Evolutionary conservation across 306 rosid genomes (phyloP).

Genomic region (Dryas alaskensis): DNA sequence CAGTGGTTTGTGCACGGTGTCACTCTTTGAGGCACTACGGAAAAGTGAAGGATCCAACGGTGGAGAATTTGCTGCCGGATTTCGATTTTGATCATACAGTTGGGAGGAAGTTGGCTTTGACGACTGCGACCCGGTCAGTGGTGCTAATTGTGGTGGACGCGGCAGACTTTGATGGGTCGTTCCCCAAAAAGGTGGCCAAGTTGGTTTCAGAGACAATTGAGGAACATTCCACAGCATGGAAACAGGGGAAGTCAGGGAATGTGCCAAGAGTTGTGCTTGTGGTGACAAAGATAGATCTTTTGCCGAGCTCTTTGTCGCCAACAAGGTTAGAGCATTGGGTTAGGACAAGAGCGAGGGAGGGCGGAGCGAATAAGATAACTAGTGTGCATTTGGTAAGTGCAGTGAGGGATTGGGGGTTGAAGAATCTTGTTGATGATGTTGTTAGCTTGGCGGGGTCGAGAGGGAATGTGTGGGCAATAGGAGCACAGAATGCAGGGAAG

Average conservation of each 20-base stretch:
- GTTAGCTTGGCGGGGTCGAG: constrained; percentile 66
- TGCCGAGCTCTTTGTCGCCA: constrained; percentile 78
- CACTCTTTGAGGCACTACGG: constrained; percentile 91
- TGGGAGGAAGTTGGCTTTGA: constrained; percentile 66
- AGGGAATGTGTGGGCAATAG: constrained; percentile 91
- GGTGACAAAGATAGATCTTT: constrained; percentile 69
- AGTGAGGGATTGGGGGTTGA: constrained; percentile 77
- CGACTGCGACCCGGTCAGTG: constrained; percentile 63
- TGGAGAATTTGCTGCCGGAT: constrained; percentile 84
- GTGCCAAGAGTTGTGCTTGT: constrained; percentile 88
- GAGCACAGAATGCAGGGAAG: constrained; percentile 97
- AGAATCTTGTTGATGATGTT: constrained; percentile 69
- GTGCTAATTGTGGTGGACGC: constrained; percentile 87
- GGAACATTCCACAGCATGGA: constrained; percentile 64
- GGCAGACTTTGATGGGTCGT: constrained; percentile 84
- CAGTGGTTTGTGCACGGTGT: constrained; percentile 82
- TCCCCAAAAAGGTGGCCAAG: constrained; percentile 72
- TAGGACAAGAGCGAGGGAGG: constrained; percentile 87
- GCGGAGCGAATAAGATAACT: constrained; percentile 71
- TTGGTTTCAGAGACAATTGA: constrained; percentile 71
- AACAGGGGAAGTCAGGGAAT: constrained; percentile 77
- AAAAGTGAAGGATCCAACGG: constrained; percentile 76
- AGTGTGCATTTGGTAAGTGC: constrained; percentile 94
- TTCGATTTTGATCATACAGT: constrained; percentile 84
- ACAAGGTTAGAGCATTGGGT: constrained; percentile 82